phyloP scores from a whole-genome alignment of 2,329 filamentous ascomycete species.

The Exophiala sideris region DNA sequence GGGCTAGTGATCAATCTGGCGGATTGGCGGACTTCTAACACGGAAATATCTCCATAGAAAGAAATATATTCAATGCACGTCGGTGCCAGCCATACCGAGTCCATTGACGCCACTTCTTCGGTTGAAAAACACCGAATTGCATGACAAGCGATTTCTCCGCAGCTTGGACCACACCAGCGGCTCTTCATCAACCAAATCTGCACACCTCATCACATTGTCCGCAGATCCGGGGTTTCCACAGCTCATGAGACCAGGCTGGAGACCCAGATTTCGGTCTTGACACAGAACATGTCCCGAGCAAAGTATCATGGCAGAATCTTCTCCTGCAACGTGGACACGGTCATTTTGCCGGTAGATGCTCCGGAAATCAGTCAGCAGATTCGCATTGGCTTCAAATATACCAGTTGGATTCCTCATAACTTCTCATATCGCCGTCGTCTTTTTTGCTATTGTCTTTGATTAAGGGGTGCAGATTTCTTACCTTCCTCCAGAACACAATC shows the following conservation, averaged over 20 bases:
- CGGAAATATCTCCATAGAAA: not conserved
- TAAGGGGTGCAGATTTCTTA: not conserved
- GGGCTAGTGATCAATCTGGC: not conserved
- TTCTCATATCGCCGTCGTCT: not conserved
- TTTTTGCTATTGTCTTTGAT: not conserved
- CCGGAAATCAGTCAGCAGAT: no score
- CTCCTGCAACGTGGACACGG: not conserved
- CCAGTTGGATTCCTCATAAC: slow-evolving; percentile 5
- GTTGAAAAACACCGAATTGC: not conserved
- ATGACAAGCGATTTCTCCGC: slow-evolving; percentile 1
- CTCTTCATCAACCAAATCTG: not conserved
- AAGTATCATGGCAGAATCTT: not conserved
- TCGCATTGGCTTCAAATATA: slow-evolving; percentile 7
- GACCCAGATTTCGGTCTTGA: slow-evolving; percentile 3
- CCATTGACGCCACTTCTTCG: not conserved
- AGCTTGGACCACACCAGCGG: not conserved
- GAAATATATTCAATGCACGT: no score
- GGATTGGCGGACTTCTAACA: no score
- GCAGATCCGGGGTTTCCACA: slow-evolving; percentile 3
- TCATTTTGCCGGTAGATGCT: no score
- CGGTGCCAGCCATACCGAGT: not conserved
- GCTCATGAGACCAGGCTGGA: no score
- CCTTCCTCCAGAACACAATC: not conserved
- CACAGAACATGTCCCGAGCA: slow-evolving; percentile 6
- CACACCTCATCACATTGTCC: slow-evolving; percentile 6